Evolutionary conservation across 2,329 filamentous ascomycete genomes (phyloP).

Genomic region (Aureobasidium sp.): DNA sequence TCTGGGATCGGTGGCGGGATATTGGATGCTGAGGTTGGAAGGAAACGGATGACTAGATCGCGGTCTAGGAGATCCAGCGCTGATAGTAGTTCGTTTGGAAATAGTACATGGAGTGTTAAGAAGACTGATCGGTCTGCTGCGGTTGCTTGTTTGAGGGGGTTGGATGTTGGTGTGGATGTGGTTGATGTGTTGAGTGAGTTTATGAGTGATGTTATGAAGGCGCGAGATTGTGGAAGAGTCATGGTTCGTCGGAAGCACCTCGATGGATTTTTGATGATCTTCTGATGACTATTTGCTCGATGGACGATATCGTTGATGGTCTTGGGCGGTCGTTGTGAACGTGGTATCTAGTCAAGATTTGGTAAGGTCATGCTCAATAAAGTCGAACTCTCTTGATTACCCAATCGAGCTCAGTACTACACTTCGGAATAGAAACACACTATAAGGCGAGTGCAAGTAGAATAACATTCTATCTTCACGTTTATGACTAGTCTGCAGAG

Average conservation of each 20-base stretch:
- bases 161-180: constrained; percentile 24
- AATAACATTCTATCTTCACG: too few species aligned
- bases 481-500: too few species aligned
- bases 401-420: too few species aligned
- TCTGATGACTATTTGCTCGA: neutral
- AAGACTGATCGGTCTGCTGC: constrained; percentile 43
- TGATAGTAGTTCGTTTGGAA: constrained; percentile 72
- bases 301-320: neutral
- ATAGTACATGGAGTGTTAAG: constrained; percentile 77
- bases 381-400: too few species aligned
- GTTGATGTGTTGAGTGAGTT: constrained; percentile 18
- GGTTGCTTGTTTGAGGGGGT: constrained; percentile 34
- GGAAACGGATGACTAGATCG: constrained; percentile 56
- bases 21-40: neutral
- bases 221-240: constrained; percentile 7
- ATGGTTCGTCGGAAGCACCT: neutral
- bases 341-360: too few species aligned
- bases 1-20: neutral
- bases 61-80: constrained; percentile 85
- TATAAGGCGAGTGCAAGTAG: too few species aligned
- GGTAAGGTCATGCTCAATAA: too few species aligned
- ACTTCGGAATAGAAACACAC: too few species aligned
- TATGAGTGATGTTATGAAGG: constrained; percentile 25
- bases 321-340: neutral
- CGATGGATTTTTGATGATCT: too few species aligned